These are phyloP conservation scores for Stromatinia cepivora DNA, from an alignment of 2,329 filamentous ascomycete species.

Conservation along the genomic window DNA sequence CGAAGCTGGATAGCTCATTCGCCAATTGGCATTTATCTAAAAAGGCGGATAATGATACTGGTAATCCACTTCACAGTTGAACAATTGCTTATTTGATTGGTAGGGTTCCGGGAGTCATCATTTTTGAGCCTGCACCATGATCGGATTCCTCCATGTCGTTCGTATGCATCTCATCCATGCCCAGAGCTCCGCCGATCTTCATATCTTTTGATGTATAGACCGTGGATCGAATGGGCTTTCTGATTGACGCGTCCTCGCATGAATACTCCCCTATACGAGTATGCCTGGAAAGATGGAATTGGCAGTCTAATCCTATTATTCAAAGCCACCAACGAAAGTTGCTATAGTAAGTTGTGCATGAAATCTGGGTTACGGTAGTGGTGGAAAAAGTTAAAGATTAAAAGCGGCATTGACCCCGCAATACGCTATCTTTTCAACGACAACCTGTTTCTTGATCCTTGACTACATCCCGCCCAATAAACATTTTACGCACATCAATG, in stretches of 20 bases:
- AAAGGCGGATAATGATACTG: too few species aligned
- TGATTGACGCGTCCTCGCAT: not conserved
- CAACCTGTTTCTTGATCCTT: not conserved
- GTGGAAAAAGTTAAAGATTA: conserved; percentile 11
- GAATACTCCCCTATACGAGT: not conserved
- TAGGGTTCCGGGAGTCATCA: not conserved
- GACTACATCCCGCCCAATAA: not conserved
- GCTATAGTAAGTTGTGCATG: not conserved
- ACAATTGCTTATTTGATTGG: not conserved
- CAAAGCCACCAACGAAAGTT: not conserved
- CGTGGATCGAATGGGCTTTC: not conserved
- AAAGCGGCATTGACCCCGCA: conserved; percentile 26
- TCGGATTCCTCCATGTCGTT: not conserved
- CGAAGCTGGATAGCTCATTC: not conserved
- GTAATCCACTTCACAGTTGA: too few species aligned
- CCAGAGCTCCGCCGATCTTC: not conserved
- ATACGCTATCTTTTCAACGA: conserved; percentile 5
- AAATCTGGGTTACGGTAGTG: conserved; percentile 2
- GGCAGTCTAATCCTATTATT: not conserved
- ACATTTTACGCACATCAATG: not conserved
- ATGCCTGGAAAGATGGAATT: not conserved
- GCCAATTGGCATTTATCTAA: not conserved
- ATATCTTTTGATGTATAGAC: not conserved
- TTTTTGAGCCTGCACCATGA: not conserved
- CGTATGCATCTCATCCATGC: not conserved